Conservation (phyloP, 768 basidiomycete species). For the Pseudohyphozyma bogoriensis region DNA sequence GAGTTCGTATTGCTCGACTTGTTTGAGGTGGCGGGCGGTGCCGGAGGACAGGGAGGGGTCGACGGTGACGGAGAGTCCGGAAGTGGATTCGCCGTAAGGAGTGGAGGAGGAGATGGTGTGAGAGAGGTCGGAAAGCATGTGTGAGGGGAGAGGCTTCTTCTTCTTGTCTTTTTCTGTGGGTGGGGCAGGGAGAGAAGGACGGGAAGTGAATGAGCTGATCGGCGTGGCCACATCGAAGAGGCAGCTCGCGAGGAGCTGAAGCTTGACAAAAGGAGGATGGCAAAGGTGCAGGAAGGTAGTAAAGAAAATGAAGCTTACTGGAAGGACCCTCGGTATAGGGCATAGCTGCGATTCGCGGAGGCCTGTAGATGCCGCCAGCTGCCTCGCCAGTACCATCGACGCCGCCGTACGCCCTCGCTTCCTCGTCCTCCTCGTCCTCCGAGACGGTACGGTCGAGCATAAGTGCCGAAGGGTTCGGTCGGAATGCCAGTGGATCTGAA, state of each 20-base stretch:
- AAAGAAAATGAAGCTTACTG: slow-evolving; percentile 40
- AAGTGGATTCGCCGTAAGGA: slow-evolving; percentile 38
- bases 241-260: not conserved
- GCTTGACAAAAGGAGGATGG: not conserved
- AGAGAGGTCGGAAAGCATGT: slow-evolving; percentile 25
- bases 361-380: slow-evolving; percentile 41
- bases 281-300: not conserved
- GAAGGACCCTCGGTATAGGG: slow-evolving; percentile 57
- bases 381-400: slow-evolving; percentile 29
- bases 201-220: too few relatives aligned
- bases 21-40: slow-evolving; percentile 60
- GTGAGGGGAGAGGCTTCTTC: slow-evolving; percentile 41
- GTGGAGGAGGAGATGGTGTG: slow-evolving; percentile 23
- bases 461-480: slow-evolving; percentile 75
- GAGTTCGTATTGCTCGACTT: slow-evolving; percentile 82
- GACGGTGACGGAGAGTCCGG: slow-evolving; percentile 37
- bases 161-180: slow-evolving; percentile 36
- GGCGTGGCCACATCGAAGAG: not conserved
- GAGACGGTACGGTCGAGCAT: slow-evolving; percentile 35
- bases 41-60: slow-evolving; percentile 28
- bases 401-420: slow-evolving; percentile 34
- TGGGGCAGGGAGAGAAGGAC: not conserved
- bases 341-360: slow-evolving; percentile 78
- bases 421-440: slow-evolving; percentile 30
- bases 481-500: slow-evolving; percentile 81